Conservation (phyloP, 495 filamentous ascomycete species). For the Thozetella sp. region DNA sequence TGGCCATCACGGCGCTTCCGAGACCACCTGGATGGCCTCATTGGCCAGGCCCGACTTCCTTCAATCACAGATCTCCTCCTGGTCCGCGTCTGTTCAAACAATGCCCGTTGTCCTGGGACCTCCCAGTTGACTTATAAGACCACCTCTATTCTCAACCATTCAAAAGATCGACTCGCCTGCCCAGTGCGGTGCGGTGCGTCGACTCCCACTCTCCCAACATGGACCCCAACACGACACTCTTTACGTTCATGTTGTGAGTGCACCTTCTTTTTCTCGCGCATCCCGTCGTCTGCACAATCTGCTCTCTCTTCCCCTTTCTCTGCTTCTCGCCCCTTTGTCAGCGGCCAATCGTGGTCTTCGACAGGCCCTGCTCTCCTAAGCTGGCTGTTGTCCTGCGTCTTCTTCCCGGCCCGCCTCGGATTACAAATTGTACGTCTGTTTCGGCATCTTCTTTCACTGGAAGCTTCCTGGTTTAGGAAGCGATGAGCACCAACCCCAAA, state of each 20-base stretch:
- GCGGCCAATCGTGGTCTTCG: constrained; percentile 16
- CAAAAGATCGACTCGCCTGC: constrained; percentile 15
- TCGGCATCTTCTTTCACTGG: background rate
- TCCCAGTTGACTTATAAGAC: constrained; percentile 23
- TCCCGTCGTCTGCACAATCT: constrained; percentile 38
- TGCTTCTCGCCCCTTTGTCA: background rate
- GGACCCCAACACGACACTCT: constrained; percentile 71
- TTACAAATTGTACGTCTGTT: constrained; percentile 5
- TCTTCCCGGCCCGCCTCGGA: constrained; percentile 14
- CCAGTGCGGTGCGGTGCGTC: constrained; percentile 22
- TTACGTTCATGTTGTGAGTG: constrained; percentile 76
- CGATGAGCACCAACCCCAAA: background rate
- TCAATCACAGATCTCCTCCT: constrained; percentile 13
- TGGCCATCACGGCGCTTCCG: constrained; percentile 36
- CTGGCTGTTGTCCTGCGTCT: no score
- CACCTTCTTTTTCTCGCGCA: constrained; percentile 39
- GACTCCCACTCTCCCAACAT: constrained; percentile 36
- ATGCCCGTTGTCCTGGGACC: constrained; percentile 3
- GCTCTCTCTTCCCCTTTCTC: constrained; percentile 13
- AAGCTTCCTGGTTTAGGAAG: background rate
- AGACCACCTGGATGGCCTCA: constrained; percentile 13
- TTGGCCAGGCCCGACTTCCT: constrained; percentile 23
- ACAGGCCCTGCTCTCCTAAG: constrained; percentile 5
- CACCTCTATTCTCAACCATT: constrained; percentile 3
- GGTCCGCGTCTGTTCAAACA: constrained; percentile 1